Evolutionary conservation across 2,329 filamentous ascomycete genomes (phyloP).

Genomic region (Venturia pyrina): DNA sequence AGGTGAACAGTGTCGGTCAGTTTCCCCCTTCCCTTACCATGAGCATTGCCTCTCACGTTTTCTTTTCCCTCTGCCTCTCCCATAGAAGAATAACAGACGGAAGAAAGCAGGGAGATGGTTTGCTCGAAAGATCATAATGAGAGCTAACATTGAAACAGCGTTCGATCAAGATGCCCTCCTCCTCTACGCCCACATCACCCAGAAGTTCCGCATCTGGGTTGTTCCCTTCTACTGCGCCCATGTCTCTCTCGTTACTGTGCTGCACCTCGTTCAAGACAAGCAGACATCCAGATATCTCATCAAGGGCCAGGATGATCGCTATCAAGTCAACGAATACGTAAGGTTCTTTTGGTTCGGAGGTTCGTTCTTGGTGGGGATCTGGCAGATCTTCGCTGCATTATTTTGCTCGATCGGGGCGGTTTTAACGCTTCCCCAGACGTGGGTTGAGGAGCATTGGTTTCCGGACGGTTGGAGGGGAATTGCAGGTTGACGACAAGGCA

Average conservation of each 20-base stretch:
- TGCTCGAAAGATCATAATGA: no score
- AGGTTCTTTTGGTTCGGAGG: conserved; percentile 59
- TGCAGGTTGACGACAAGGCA: not conserved
- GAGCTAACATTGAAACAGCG: conserved; percentile 33
- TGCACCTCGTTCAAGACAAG: conserved; percentile 47
- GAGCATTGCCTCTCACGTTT: no score
- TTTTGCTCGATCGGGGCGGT: conserved; percentile 53
- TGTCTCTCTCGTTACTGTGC: conserved; percentile 57
- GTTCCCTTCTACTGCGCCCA: conserved; percentile 63
- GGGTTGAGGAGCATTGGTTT: conserved; percentile 35
- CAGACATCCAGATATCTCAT: conserved; percentile 55
- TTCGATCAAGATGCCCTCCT: conserved; percentile 55
- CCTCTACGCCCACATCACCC: conserved; percentile 65
- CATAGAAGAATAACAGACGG: no score
- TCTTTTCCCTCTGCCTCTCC: not conserved
- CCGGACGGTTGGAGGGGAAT: not conserved
- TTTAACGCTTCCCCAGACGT: conserved; percentile 40
- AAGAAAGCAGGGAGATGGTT: no score
- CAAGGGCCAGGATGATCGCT: conserved; percentile 66
- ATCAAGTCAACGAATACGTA: conserved; percentile 66
- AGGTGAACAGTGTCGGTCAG: conserved; percentile 51
- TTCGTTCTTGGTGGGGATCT: conserved; percentile 47
- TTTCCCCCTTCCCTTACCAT: conserved; percentile 4
- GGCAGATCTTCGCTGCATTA: conserved; percentile 55
- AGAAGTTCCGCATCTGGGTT: conserved; percentile 69